Evolutionary conservation across 306 rosid genomes (phyloP).

Genomic region (Calophaca sinica): DNA sequence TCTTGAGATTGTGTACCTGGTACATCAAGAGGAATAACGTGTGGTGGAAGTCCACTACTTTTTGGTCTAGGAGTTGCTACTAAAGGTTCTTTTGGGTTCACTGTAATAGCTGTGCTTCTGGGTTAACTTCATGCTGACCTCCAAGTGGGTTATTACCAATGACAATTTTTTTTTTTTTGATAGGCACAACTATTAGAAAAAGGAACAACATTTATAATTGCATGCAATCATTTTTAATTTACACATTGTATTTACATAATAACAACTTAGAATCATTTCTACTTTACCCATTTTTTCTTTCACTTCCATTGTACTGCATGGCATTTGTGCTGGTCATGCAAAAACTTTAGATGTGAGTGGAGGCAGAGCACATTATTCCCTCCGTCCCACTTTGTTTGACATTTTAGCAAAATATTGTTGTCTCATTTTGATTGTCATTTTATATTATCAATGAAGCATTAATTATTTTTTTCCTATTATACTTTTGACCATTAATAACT

Average conservation of each 20-base stretch:
- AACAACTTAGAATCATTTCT: background rate
- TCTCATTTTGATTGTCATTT: too few species aligned
- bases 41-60: too few species aligned
- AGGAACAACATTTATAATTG: background rate
- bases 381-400: too few species aligned
- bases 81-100: too few species aligned
- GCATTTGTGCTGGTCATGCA: background rate
- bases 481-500: too few species aligned
- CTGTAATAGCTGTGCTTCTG: background rate
- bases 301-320: background rate
- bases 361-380: background rate
- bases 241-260: background rate
- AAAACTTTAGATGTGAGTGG: background rate
- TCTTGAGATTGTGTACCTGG: too few species aligned
- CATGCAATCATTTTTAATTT: background rate
- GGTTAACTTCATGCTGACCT: slow-evolving; percentile 6
- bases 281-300: background rate
- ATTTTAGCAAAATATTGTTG: too few species aligned
- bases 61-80: too few species aligned
- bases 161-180: too few species aligned
- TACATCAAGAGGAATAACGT: too few species aligned
- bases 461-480: too few species aligned
- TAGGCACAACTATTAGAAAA: slow-evolving; percentile 17
- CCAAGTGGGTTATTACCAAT: background rate
- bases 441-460: too few species aligned